phyloP scores from a whole-genome alignment of 352 stramenopile species.

The Phytopythium vexans region DNA sequence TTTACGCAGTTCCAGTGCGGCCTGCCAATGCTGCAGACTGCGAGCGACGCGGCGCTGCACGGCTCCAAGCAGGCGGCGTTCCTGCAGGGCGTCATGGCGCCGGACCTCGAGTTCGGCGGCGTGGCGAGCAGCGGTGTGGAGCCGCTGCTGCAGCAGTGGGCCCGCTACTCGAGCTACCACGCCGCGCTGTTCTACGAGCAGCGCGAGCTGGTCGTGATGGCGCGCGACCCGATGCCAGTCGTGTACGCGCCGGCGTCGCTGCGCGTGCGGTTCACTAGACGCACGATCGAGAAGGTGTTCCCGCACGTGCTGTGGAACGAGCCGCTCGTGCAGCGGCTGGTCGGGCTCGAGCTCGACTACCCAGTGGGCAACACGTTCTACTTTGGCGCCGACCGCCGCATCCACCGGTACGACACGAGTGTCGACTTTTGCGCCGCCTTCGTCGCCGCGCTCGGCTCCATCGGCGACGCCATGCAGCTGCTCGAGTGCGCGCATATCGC shows the following conservation, averaged over 20 bases:
- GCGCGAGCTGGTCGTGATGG: slow-evolving; percentile 35
- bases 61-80: slow-evolving; percentile 27
- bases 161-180: slow-evolving; percentile 63
- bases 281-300: slow-evolving; percentile 67
- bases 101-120: slow-evolving; percentile 48
- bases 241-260: slow-evolving; percentile 43
- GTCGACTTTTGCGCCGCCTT: slow-evolving; percentile 60
- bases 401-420: slow-evolving; percentile 54
- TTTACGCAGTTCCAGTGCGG: slow-evolving; percentile 62
- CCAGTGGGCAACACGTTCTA: slow-evolving; percentile 57
- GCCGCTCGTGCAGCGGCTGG: slow-evolving; percentile 56
- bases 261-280: slow-evolving; percentile 51
- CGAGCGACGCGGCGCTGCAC: slow-evolving; percentile 19
- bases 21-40: slow-evolving; percentile 26
- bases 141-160: slow-evolving; percentile 56
- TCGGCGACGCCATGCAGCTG: slow-evolving; percentile 44
- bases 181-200: slow-evolving; percentile 47
- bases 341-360: slow-evolving; percentile 51
- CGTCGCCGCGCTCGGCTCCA: slow-evolving; percentile 28
- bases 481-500: slow-evolving; percentile 54
- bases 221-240: slow-evolving; percentile 29
- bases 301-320: slow-evolving; percentile 66
- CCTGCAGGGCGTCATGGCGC: slow-evolving; percentile 40
- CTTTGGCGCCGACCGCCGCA: slow-evolving; percentile 49
- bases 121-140: slow-evolving; percentile 28